Percentiles rank a stretch among this genome's conserved stretches.
phyloP scores from a whole-genome alignment of 2,329 filamentous ascomycete genomes.

The Aspergillus glaucus region DNA sequence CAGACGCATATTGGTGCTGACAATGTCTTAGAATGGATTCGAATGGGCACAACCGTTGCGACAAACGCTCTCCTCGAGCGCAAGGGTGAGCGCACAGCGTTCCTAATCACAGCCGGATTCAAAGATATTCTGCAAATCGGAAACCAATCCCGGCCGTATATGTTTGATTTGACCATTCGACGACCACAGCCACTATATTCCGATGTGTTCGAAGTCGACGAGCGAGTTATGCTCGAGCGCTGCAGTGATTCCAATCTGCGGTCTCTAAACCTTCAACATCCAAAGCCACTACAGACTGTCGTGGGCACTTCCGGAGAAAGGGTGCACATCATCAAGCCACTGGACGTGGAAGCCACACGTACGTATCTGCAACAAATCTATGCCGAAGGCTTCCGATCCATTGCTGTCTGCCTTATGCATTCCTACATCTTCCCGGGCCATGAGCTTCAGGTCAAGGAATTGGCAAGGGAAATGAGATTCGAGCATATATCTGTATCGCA shows the following conservation, averaged over 20 bases:
- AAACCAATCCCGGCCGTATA: too few relatives aligned
- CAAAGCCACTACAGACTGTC: constrained; percentile 36
- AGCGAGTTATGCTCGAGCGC: constrained; percentile 84
- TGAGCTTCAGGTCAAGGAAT: constrained; percentile 67
- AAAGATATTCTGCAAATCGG: too few relatives aligned
- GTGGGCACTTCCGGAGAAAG: constrained; percentile 67
- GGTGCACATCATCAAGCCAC: constrained; percentile 61
- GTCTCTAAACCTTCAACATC: constrained; percentile 46
- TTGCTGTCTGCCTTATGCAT: constrained; percentile 88
- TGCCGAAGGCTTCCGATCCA: constrained; percentile 66
- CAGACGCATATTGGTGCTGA: too few relatives aligned
- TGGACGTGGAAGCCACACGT: constrained; percentile 48
- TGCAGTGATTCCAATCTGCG: constrained; percentile 76
- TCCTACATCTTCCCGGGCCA: constrained; percentile 87
- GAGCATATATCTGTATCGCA: constrained; percentile 71
- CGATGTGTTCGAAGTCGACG: constrained; percentile 52
- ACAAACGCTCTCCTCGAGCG: too few relatives aligned
- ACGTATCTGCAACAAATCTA: constrained; percentile 61
- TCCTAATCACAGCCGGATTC: too few relatives aligned
- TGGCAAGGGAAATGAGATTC: constrained; percentile 77
- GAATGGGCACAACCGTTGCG: too few relatives aligned
- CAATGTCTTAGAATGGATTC: too few relatives aligned
- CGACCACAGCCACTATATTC: too few relatives aligned
- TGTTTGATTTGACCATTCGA: too few relatives aligned
- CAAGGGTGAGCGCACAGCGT: too few relatives aligned